Evolutionary conservation across 73 alveolate genomes (phyloP), one percentile per base, ranked within the genome.

Genomic region (Paramecium biaurelia): DNA sequence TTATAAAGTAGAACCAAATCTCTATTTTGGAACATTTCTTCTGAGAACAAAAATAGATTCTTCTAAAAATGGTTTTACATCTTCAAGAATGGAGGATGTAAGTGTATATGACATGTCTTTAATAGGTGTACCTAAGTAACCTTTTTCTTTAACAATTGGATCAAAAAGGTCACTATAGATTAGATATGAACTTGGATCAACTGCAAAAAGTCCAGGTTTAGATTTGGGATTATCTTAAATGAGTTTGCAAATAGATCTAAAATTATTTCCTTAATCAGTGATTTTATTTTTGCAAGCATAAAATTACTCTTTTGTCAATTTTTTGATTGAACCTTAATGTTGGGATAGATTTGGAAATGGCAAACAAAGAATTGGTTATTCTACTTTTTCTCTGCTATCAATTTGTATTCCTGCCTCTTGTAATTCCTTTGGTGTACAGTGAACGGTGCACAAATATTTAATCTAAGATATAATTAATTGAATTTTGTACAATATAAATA

Each of bases 141-240:
- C 42, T 24, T 79, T 43, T 23, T 79, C 90, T 23, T 79, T 79
- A 11, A 43, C 45, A 10, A 63, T 63, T 8, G 84, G 53, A 30
- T 63, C 84, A 63, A 63, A 63, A 11, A 63, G 45, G 8, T 63
- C 84, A 30, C 84, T 63, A 32, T 63, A 63, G 8, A 63, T 63
- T 7, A 30, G 45, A 63, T 63, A 63, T 14, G 84, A 63, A 26
- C 84, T 63, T 24, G 84, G 84, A 63, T 63, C 90, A 26, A 79
- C 72, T 2, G 90, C 90, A 79, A 79, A 79, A 21, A 79, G 34
- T 5, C 90, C 90, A 37, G 56, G 45, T 34, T 79, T 79, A 79
- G 76, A 41, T 41, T 45, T 79, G 7, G 90, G 90, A 79, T 79
- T 43, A 24, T 79, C 90, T 24, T 38, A 7, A 21, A 79, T 79